phyloP scores from a whole-genome alignment of 108 stramenopile species.

The Pseudonitzschia delicatissima region DNA sequence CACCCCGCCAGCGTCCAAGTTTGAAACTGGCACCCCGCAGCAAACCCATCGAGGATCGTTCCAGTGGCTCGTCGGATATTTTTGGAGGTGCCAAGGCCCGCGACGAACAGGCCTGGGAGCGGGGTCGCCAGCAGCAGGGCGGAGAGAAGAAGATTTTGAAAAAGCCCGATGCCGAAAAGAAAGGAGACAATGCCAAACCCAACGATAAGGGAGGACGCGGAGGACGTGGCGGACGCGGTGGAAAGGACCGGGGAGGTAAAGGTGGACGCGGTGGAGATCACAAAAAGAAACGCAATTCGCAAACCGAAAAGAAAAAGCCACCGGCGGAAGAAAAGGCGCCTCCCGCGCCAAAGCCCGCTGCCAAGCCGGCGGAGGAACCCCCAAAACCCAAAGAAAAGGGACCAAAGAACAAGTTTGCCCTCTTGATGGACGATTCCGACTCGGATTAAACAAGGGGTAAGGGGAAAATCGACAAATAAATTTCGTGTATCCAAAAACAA shows the following conservation, averaged over 20 bases:
- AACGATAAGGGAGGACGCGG: slow-evolving; percentile 17
- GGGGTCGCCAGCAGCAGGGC: slow-evolving; percentile 11
- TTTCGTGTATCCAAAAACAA: too few relatives aligned
- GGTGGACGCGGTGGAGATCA: slow-evolving; percentile 13
- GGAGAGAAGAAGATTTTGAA: neutral
- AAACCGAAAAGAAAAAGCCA: neutral
- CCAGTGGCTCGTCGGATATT: slow-evolving; percentile 29
- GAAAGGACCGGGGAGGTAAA: slow-evolving; percentile 5
- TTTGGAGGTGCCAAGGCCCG: slow-evolving; percentile 77
- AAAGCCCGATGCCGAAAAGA: neutral
- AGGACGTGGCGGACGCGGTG: slow-evolving; percentile 18
- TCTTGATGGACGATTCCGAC: slow-evolving; percentile 43
- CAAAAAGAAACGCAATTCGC: neutral
- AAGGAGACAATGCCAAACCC: neutral
- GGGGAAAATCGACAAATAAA: too few relatives aligned
- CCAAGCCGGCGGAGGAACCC: slow-evolving; percentile 3
- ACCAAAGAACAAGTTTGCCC: slow-evolving; percentile 44
- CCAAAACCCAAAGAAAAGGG: slow-evolving; percentile 20
- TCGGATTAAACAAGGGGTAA: slow-evolving; percentile 22
- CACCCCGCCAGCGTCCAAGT: slow-evolving; percentile 46
- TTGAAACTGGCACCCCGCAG: slow-evolving; percentile 66
- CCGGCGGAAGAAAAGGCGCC: slow-evolving; percentile 8
- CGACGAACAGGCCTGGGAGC: slow-evolving; percentile 49
- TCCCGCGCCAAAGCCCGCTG: slow-evolving; percentile 12
- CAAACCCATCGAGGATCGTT: slow-evolving; percentile 44